A percentile compares a stretch with the other conserved stretches of the same genome.
Evolutionary conservation across 805 yeast species (phyloP).

Genomic region (Candida berthetii): DNA sequence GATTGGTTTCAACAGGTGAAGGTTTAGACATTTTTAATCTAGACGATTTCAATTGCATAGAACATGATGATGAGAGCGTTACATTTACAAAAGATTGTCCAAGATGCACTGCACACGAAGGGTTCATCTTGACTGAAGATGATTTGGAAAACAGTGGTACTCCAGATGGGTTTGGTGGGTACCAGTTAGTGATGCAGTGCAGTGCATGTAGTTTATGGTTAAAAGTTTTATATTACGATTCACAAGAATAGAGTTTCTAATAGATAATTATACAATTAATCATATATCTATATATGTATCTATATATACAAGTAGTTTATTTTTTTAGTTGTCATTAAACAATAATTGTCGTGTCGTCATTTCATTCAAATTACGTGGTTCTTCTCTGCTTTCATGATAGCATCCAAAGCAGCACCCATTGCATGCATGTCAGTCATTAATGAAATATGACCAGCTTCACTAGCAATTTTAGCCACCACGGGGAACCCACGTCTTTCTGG

Average conservation of each 20-base stretch:
- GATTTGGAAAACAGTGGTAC: conserved; percentile 53
- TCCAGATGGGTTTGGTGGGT: conserved; percentile 41
- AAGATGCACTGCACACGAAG: conserved; percentile 45
- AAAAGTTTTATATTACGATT: conserved; percentile 59
- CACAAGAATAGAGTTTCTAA: conserved; percentile 19
- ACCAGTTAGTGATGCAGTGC: conserved; percentile 74
- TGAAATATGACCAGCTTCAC: conserved; percentile 72
- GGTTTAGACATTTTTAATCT: conserved; percentile 66
- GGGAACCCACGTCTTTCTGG: conserved; percentile 74
- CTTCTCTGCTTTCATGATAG: conserved; percentile 54
- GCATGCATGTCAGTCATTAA: conserved; percentile 68
- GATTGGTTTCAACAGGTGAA: conserved; percentile 42
- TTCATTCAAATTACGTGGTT: neutral
- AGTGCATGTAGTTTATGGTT: conserved; percentile 83
- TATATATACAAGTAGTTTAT: conserved; percentile 1
- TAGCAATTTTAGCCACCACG: conserved; percentile 59
- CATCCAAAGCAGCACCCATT: conserved; percentile 65
- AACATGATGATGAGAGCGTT: conserved; percentile 26
- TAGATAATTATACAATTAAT: neutral
- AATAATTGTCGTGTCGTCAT: neutral
- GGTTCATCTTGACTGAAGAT: conserved; percentile 55
- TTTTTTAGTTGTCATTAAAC: neutral
- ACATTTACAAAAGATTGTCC: conserved; percentile 56
- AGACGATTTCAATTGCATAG: conserved; percentile 49
- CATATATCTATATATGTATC: neutral